Evolutionary conservation across 1,284 basidiomycete species (phyloP).

Genomic region (Ustilago lituana): DNA sequence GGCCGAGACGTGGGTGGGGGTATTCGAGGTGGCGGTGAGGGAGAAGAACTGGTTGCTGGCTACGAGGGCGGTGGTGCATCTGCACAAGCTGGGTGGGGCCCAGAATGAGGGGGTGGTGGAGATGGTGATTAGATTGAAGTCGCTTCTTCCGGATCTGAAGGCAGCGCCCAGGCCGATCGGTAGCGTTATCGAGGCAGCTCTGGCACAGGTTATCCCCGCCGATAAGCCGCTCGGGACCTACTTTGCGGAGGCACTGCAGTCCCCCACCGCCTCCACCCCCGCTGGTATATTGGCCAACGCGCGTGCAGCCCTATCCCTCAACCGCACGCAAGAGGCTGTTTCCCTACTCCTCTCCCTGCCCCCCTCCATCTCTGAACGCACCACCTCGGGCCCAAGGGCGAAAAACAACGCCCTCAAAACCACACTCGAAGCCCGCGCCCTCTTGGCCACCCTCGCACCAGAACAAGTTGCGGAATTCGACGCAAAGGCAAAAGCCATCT

Average conservation of each 20-base stretch:
- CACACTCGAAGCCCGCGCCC: slow-evolving; percentile 3
- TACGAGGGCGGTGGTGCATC: slow-evolving; percentile 75
- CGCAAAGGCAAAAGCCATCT: slow-evolving; percentile 48
- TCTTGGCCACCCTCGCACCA: slow-evolving; percentile 17
- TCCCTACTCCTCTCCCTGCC: slow-evolving; percentile 25
- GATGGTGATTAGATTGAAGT: slow-evolving; percentile 76
- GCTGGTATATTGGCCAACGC: slow-evolving; percentile 16
- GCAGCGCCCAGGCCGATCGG: slow-evolving; percentile 33
- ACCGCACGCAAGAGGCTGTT: slow-evolving; percentile 18
- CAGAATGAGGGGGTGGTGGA: slow-evolving; percentile 78
- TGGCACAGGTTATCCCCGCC: slow-evolving; percentile 37
- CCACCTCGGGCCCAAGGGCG: background rate
- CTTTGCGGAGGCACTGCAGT: slow-evolving; percentile 71
- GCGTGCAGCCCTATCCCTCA: slow-evolving; percentile 8
- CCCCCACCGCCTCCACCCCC: background rate
- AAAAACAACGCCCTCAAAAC: slow-evolving; percentile 16
- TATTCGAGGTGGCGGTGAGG: slow-evolving; percentile 83
- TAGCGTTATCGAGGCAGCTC: slow-evolving; percentile 69
- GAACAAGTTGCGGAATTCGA: slow-evolving; percentile 53
- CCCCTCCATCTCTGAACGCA: background rate
- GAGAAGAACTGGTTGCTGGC: slow-evolving; percentile 83
- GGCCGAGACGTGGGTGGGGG: slow-evolving; percentile 78
- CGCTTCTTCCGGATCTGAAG: slow-evolving; percentile 45
- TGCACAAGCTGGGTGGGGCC: slow-evolving; percentile 72
- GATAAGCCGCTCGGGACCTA: slow-evolving; percentile 72